Conservation (phyloP, 768 basidiomycete genomes). For the Mycena albidolilacea region DNA sequence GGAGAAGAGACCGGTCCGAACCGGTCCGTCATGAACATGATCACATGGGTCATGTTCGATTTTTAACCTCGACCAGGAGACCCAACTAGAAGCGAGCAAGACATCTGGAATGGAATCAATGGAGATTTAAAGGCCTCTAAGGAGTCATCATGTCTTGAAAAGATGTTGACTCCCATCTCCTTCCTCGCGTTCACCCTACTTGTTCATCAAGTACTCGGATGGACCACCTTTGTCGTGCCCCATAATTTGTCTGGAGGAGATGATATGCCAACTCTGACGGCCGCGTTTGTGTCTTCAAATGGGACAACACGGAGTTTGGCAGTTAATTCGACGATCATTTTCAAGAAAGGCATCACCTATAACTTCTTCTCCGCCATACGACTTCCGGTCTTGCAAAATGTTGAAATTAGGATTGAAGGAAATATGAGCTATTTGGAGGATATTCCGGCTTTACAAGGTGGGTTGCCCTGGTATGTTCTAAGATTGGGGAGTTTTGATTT, state of each 20-base stretch:
- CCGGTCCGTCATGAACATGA: slow-evolving; percentile 26
- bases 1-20: slow-evolving; percentile 29
- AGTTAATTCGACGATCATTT: slow-evolving; percentile 53
- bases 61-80: slow-evolving; percentile 23
- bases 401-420: slow-evolving; percentile 54
- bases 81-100: slow-evolving; percentile 24
- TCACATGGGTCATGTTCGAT: slow-evolving; percentile 26
- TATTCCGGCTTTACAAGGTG: slow-evolving; percentile 36
- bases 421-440: slow-evolving; percentile 42
- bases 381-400: slow-evolving; percentile 53
- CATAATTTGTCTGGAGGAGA: slow-evolving; percentile 33
- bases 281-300: slow-evolving; percentile 26
- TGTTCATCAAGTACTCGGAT: slow-evolving; percentile 30
- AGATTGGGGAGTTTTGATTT: slow-evolving; percentile 26
- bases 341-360: slow-evolving; percentile 55
- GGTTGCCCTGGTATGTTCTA: slow-evolving; percentile 25
- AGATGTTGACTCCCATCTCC: slow-evolving; percentile 27
- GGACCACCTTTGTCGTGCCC: slow-evolving; percentile 33
- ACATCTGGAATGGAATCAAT: slow-evolving; percentile 23
- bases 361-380: slow-evolving; percentile 57
- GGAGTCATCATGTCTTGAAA: slow-evolving; percentile 28
- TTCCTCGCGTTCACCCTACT: slow-evolving; percentile 30
- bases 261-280: slow-evolving; percentile 23
- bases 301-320: slow-evolving; percentile 33
- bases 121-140: slow-evolving; percentile 18